Conservation (phyloP, 345 rosid species). For the Aegle marmelos region DNA sequence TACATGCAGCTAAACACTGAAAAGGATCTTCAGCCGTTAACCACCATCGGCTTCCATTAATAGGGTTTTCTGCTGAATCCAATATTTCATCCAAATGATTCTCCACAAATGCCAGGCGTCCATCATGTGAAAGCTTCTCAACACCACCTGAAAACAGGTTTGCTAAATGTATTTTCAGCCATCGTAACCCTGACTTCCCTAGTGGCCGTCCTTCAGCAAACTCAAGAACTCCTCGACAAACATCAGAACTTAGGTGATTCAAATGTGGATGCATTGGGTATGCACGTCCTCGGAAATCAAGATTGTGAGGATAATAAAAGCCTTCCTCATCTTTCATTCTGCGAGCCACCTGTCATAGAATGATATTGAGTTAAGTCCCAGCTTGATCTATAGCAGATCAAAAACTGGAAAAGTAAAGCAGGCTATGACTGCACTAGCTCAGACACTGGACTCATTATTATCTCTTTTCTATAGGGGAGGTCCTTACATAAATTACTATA, state of each 20-base stretch:
- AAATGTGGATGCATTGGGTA: constrained; percentile 98
- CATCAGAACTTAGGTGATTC: constrained; percentile 92
- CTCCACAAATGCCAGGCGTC: constrained; percentile 78
- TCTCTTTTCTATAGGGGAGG: background rate
- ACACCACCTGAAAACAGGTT: constrained; percentile 87
- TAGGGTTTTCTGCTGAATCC: constrained; percentile 90
- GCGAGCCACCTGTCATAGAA: constrained; percentile 72
- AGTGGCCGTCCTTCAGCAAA: constrained; percentile 89
- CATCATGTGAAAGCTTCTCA: constrained; percentile 89
- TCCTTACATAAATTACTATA: background rate
- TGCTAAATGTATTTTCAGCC: constrained; percentile 95
- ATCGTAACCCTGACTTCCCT: constrained; percentile 79
- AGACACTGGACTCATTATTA: background rate
- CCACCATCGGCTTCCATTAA: constrained; percentile 92
- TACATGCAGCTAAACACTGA: constrained; percentile 95
- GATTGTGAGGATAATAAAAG: constrained; percentile 97
- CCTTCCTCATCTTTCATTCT: constrained; percentile 93
- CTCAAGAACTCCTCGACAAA: constrained; percentile 95
- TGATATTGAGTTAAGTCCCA: constrained; percentile 11
- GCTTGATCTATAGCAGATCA: background rate
- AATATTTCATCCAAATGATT: constrained; percentile 75
- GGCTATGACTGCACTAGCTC: background rate
- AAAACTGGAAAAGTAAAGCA: background rate
- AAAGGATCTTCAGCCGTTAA: constrained; percentile 96
- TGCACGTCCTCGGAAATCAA: constrained; percentile 97